These are phyloP conservation scores for Tetragonia tetragonoides DNA, from an alignment of 148 eudicot species.

Conservation along the genomic window DNA sequence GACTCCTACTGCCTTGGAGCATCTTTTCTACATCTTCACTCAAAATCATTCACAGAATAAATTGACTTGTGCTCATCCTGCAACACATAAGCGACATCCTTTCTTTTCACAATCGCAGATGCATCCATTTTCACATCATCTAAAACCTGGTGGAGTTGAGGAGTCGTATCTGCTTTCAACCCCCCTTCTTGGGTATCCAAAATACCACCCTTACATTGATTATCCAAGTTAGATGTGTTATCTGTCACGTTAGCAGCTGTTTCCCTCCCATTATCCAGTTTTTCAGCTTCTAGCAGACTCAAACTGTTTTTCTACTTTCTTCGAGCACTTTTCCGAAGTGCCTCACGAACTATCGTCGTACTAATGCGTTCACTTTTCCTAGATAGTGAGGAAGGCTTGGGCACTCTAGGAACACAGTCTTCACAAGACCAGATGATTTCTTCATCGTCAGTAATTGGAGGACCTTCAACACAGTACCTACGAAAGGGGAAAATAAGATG, in stretches of 20 bases:
- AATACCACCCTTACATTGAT: neutral
- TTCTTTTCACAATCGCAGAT: neutral
- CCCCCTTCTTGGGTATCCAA: neutral
- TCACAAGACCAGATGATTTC: conserved; percentile 33
- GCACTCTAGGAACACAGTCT: conserved; percentile 28
- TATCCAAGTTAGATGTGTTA: neutral
- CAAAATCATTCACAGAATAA: no score
- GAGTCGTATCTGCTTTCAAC: neutral
- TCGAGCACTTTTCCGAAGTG: neutral
- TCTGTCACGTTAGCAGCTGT: neutral
- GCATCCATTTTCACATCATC: neutral
- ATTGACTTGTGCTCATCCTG: neutral
- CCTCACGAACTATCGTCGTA: neutral
- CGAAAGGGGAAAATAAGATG: neutral
- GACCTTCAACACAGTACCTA: conserved; percentile 36
- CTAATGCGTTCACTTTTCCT: conserved; percentile 19
- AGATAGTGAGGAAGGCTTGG: neutral
- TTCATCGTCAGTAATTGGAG: conserved; percentile 25
- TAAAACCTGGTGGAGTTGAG: neutral
- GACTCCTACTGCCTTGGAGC: neutral
- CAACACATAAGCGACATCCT: neutral
- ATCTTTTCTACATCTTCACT: neutral
- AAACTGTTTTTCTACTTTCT: conserved; percentile 11
- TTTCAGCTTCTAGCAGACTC: neutral
- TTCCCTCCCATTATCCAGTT: neutral